Percentiles rank a stretch among this genome's conserved stretches.
Conservation (phyloP, 2,329 filamentous ascomycete genomes). For the Xylaria digitata region DNA sequence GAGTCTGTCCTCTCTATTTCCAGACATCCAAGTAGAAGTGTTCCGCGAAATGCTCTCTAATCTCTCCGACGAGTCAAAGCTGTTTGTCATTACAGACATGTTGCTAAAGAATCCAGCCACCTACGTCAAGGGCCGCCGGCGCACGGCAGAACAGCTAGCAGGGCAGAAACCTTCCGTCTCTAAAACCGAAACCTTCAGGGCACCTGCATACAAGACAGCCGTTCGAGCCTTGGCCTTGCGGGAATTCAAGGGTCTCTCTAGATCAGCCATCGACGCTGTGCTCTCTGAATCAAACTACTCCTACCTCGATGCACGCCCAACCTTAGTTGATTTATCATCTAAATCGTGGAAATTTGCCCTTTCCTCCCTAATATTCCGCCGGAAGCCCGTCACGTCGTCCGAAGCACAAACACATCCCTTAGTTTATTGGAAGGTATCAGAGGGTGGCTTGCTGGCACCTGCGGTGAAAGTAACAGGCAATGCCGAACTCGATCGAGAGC, state of each 20-base stretch:
- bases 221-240: slow-evolving; percentile 75
- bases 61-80: slow-evolving; percentile 79
- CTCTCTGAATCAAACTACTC: slow-evolving; percentile 84
- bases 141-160: slow-evolving; percentile 46
- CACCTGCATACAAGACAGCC: slow-evolving; percentile 73
- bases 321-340: slow-evolving; percentile 74
- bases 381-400: slow-evolving; percentile 65
- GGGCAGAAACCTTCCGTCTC: slow-evolving; percentile 58
- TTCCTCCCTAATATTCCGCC: slow-evolving; percentile 74
- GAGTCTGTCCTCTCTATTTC: slow-evolving; percentile 77
- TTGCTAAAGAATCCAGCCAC: slow-evolving; percentile 77
- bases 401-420: slow-evolving; percentile 71
- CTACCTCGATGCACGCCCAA: slow-evolving; percentile 77
- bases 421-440: slow-evolving; percentile 69
- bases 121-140: slow-evolving; percentile 77
- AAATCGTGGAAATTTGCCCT: slow-evolving; percentile 84
- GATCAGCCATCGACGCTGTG: slow-evolving; percentile 80
- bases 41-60: slow-evolving; percentile 83
- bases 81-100: slow-evolving; percentile 81
- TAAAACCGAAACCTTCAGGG: slow-evolving; percentile 74
- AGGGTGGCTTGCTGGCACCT: slow-evolving; percentile 67
- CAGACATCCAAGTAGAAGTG: slow-evolving; percentile 83
- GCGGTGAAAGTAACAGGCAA: slow-evolving; percentile 74
- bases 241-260: slow-evolving; percentile 80
- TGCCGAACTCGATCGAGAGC: slow-evolving; percentile 70